Base-by-base conservation (phyloP, 495 filamentous ascomycete genomes). In the Parathielavia appendiculata region DNA sequence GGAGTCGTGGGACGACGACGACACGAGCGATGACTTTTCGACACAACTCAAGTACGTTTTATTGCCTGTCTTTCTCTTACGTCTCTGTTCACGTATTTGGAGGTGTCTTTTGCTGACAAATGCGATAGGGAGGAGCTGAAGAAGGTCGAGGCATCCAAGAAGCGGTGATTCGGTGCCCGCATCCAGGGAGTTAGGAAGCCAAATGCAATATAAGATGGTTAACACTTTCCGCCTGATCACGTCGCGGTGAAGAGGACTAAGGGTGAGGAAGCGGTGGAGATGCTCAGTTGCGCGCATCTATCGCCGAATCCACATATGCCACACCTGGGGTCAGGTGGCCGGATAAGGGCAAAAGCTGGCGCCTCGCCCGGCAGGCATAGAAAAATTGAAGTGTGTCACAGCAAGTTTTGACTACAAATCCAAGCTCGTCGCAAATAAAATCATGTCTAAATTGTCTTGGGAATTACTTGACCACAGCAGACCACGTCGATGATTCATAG, bases 1-100 rank as follows among this genome's bases (percentile, higher is more conserved):
- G 77, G 93, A 98, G 81, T 97, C 91, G 78, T 98, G 93, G 93
- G 93, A 98, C 74, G 93, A 98, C 66, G 93, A 98, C 72, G 93
- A 97, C 78, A 91, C 91, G 56, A 92, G 80, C 64, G 95, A 97
- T 71, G 93, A 98, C 65, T 98, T 98, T 70, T 91, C 91, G 13
- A 83, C 88, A 71, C 93, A 97, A 83, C 75, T 98, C 70, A 95
- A 90, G 95, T 98, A 72, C 63, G 86, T 79, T 26, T 2, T 4
- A 17, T 19, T 9, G n/a, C n/a, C 44, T 38, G 14, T 19, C 13
- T 17, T 35, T 17, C 6, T n/a, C 39, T 11, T 7, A 1, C 19
- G 4, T 10, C n/a, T n/a, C n/a, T n/a, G n/a, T n/a, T n/a, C n/a
- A n/a, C n/a, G n/a, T n/a, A n/a, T n/a, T n/a, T n/a, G 17, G 26